These are phyloP conservation scores for Penicillium daleae DNA, from an alignment of 495 filamentous ascomycete genomes.

Conservation along the genomic window DNA sequence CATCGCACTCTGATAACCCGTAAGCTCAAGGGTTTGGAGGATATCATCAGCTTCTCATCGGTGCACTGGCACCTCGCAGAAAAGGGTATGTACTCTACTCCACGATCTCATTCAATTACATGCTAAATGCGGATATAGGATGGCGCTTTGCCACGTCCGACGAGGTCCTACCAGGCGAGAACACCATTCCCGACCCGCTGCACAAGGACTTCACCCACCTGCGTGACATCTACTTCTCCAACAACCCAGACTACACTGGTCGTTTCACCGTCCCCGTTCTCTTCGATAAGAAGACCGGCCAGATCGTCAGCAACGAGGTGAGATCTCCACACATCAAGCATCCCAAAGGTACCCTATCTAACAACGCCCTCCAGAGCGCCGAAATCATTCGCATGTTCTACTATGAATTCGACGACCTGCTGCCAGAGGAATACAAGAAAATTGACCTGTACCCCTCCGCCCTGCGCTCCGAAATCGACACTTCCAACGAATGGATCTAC, in stretches of 20 bases:
- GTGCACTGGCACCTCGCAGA: slow-evolving; percentile 71
- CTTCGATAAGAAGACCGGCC: slow-evolving; percentile 63
- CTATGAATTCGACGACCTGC: slow-evolving; percentile 71
- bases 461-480: slow-evolving; percentile 68
- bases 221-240: slow-evolving; percentile 63
- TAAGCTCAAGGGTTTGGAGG: slow-evolving; percentile 69
- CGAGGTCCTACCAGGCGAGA: slow-evolving; percentile 65
- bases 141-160: slow-evolving; percentile 77
- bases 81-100: slow-evolving; percentile 47
- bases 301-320: slow-evolving; percentile 62
- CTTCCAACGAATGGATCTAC: slow-evolving; percentile 81
- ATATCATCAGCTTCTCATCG: slow-evolving; percentile 65
- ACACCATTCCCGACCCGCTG: slow-evolving; percentile 55
- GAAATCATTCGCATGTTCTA: slow-evolving; percentile 75
- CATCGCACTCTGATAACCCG: slow-evolving; percentile 69
- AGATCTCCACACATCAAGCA: not conserved
- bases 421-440: slow-evolving; percentile 59
- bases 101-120: not conserved
- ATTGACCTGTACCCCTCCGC: slow-evolving; percentile 65
- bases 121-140: slow-evolving; percentile 45
- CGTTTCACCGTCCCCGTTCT: slow-evolving; percentile 66
- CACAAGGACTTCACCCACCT: slow-evolving; percentile 59
- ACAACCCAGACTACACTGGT: slow-evolving; percentile 61
- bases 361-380: slow-evolving; percentile 38
- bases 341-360: not conserved